A percentile compares a stretch with the other conserved stretches of the same genome.
Conservation (phyloP, 257 asterid species). For the Forsythia viridissima region DNA sequence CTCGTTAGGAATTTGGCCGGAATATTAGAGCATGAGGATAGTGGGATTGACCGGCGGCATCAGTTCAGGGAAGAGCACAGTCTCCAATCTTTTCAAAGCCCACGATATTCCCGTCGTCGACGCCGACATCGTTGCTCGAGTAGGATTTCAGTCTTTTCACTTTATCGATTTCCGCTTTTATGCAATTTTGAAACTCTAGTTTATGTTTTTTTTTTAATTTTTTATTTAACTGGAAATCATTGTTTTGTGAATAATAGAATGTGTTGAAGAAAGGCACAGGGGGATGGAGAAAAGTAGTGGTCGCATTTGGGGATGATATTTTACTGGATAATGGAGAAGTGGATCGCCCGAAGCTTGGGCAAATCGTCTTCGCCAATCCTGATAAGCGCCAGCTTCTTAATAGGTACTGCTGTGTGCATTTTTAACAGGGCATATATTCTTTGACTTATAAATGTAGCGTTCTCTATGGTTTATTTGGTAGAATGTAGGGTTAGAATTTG, state of each 20-base stretch:
- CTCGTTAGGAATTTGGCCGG: neutral
- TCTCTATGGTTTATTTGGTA: neutral
- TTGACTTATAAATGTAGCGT: neutral
- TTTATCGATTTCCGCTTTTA: neutral
- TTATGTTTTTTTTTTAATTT: neutral
- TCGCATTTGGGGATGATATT: conserved; percentile 75
- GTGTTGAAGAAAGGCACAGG: conserved; percentile 78
- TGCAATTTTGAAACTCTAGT: neutral
- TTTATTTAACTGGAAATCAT: neutral
- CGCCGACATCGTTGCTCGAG: conserved; percentile 88
- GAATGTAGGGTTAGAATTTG: neutral
- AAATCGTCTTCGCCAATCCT: conserved; percentile 68
- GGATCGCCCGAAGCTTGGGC: conserved; percentile 84
- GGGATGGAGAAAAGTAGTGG: conserved; percentile 88
- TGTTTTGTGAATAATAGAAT: conserved; percentile 41
- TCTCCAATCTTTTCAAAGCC: conserved; percentile 75
- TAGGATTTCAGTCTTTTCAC: conserved; percentile 35
- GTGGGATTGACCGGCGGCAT: conserved; percentile 91
- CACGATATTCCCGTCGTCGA: conserved; percentile 82
- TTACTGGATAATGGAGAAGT: conserved; percentile 73
- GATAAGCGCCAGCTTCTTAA: conserved; percentile 87
- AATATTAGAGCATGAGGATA: conserved; percentile 55
- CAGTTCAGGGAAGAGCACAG: conserved; percentile 85
- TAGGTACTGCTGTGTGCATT: conserved; percentile 40
- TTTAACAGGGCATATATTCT: neutral